Evolutionary conservation across 805 yeast genomes (phyloP).

Genomic region (Danielozyma ontarioensis): DNA sequence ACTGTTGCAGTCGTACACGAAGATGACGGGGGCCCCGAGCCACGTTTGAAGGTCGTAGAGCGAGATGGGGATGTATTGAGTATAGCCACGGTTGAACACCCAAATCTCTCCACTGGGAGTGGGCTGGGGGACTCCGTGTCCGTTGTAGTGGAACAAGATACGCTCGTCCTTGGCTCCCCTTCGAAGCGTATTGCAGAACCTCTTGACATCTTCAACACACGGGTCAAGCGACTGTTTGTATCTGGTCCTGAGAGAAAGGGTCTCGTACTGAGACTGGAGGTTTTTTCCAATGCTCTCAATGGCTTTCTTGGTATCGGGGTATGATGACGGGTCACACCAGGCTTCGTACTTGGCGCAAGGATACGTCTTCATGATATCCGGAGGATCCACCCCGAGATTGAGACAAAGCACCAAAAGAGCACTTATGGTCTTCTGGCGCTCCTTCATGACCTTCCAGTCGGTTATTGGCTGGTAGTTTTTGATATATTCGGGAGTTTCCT

Average conservation of each 20-base stretch:
- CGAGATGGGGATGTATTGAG: conserved; percentile 95
- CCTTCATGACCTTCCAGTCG: conserved; percentile 90
- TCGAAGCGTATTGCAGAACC: conserved; percentile 84
- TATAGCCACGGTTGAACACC: conserved; percentile 96
- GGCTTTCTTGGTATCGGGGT: conserved; percentile 83
- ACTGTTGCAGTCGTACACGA: conserved; percentile 89
- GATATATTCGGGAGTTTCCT: conserved; percentile 28
- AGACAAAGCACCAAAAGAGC: conserved; percentile 90
- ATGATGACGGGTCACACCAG: conserved; percentile 84
- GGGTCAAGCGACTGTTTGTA: conserved; percentile 92
- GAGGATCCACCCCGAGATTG: conserved; percentile 95
- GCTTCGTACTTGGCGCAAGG: conserved; percentile 92
- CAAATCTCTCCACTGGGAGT: conserved; percentile 95
- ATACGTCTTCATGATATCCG: conserved; percentile 87
- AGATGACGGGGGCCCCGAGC: conserved; percentile 97
- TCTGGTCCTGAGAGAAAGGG: conserved; percentile 77
- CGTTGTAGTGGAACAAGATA: conserved; percentile 90
- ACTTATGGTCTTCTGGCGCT: conserved; percentile 85
- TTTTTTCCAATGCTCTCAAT: conserved; percentile 86
- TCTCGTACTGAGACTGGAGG: conserved; percentile 84
- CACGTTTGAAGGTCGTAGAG: conserved; percentile 93
- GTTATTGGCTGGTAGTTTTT: conserved; percentile 63
- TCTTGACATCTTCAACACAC: conserved; percentile 88
- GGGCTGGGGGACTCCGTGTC: conserved; percentile 98
- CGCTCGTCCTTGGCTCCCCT: conserved; percentile 92